Conservation (phyloP, 2,329 filamentous ascomycete genomes). For the Alternaria tenuissima region DNA sequence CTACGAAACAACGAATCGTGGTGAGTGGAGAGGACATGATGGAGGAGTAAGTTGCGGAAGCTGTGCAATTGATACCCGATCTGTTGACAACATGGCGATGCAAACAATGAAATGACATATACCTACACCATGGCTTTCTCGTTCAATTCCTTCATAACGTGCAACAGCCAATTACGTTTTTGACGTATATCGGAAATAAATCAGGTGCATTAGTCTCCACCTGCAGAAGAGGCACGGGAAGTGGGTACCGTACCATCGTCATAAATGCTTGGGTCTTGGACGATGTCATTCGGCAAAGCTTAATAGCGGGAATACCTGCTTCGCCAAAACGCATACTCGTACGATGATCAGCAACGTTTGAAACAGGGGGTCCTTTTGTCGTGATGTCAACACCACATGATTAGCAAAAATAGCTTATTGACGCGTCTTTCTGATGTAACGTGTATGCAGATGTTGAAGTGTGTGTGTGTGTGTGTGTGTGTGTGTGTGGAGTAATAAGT, state of each 20-base stretch:
- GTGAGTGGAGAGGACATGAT: neutral
- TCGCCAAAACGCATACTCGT: neutral
- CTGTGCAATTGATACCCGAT: constrained; percentile 8
- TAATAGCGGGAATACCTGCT: constrained; percentile 1
- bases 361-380: neutral
- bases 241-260: neutral
- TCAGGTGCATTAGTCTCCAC: neutral
- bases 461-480: neutral
- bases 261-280: constrained; percentile 8
- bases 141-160: neutral
- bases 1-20: neutral
- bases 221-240: neutral
- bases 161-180: neutral
- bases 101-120: neutral
- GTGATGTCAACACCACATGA: neutral
- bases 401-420: neutral
- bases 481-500: neutral
- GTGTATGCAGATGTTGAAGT: neutral
- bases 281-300: constrained; percentile 17
- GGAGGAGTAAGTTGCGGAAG: neutral
- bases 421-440: neutral
- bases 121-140: neutral
- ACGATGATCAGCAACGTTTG: constrained; percentile 2
- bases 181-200: neutral
- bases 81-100: neutral